Evolutionary conservation across 2,329 filamentous ascomycete species (phyloP), one percentile per base, ranked within the genome.

Genomic region (Scedosporium boydii): DNA sequence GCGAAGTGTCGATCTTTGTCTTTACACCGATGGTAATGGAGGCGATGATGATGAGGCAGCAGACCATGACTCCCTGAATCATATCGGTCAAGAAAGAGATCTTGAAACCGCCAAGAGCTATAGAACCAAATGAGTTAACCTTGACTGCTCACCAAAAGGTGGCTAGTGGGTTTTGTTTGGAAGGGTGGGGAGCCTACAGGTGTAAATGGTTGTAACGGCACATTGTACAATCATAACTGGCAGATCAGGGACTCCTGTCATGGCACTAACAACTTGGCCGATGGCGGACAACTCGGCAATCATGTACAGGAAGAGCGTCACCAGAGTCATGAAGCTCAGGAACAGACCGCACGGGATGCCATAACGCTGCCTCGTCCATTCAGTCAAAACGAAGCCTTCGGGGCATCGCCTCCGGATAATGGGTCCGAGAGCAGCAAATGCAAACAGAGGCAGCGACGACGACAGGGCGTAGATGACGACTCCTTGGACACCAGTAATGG

Each of bases 221-320:
- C 88, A 90, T 71, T 95, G 82, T 0, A 93, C 88, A 67, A 95
- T 90, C 64, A 95, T 82, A 18, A 88, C 84, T 0, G 89, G 88
- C 10, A 95, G 79, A 0, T 87, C 86, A 66, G 93, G 80, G 46
- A 95, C 78, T 1, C 89, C 89, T 0, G 90, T 93, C 67, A 95
- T 75, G 7, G 87, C 82, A 64, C 76, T 87, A 68, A 93, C 81
- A 46, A 93, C 90, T 73, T 93, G 90, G 60, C 91, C 89, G 29
- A 95, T 79, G 12, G 90, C 89, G 7, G 89, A 93, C 53, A 95
- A 80, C 77, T 95, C 90, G 21, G 89, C 85, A 27, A 93, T 86
- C 90, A 95, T 93, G 79, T 93, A 95, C 60, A 95, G 74, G 72
- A 93, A 95, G 68, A 95, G 81, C 1, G 90, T 93, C 59, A 92